Evolutionary conservation across 2,329 filamentous ascomycete genomes (phyloP).

Genomic region (Botrytis medusae): DNA sequence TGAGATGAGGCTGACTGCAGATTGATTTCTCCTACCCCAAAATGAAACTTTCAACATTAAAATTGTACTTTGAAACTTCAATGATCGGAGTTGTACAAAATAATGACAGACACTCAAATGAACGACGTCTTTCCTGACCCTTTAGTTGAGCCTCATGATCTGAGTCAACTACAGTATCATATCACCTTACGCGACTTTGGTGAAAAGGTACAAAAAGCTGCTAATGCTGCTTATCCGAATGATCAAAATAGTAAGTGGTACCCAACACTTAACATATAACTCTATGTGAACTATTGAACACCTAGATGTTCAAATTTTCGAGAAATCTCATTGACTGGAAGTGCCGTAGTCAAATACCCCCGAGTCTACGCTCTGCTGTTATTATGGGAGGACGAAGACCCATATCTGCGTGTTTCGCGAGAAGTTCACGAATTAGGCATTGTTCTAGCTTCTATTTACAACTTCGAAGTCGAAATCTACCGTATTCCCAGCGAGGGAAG

Average conservation of each 20-base stretch:
- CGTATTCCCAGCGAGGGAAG: constrained; percentile 32
- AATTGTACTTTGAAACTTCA: neutral
- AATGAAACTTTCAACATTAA: neutral
- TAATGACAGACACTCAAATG: neutral
- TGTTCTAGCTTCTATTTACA: neutral
- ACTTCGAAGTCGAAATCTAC: neutral
- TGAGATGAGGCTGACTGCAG: neutral
- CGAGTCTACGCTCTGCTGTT: constrained; percentile 38
- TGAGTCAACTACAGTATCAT: constrained; percentile 26
- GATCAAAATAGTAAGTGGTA: constrained; percentile 49
- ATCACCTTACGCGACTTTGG: constrained; percentile 25
- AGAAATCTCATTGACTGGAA: neutral
- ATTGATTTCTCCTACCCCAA: neutral
- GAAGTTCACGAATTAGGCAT: neutral
- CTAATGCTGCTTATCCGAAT: constrained; percentile 61
- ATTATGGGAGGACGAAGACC: neutral
- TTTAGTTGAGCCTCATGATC: neutral
- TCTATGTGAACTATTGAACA: neutral
- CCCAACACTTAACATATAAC: neutral
- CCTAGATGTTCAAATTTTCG: neutral
- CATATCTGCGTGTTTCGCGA: neutral
- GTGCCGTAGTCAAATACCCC: constrained; percentile 43
- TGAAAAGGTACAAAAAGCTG: constrained; percentile 58
- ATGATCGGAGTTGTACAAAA: neutral
- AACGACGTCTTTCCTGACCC: neutral